Conservation (phyloP, 495 filamentous ascomycete species). For the Darksidea phi region DNA sequence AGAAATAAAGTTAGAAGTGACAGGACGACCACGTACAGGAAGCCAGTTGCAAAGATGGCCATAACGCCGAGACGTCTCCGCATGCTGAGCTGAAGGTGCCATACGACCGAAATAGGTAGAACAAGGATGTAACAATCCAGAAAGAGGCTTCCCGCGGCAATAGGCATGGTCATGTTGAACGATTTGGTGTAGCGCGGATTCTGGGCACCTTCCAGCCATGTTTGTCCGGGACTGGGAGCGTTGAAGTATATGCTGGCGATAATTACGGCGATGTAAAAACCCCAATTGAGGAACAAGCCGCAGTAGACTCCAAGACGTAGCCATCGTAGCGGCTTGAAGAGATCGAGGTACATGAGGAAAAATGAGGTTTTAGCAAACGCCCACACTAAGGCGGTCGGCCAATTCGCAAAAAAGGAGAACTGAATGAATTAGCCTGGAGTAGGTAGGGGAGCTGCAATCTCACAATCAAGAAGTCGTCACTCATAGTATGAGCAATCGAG, state of each 20-base stretch:
- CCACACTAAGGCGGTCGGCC: not conserved
- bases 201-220: not conserved
- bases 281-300: constrained; percentile 6
- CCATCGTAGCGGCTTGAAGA: constrained; percentile 13
- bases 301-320: not conserved
- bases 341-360: constrained; percentile 22
- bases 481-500: constrained; percentile 8
- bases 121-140: constrained; percentile 11
- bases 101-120: not conserved
- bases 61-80: not conserved
- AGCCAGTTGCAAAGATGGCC: constrained; percentile 11
- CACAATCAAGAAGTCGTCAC: not conserved
- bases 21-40: not conserved
- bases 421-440: not conserved
- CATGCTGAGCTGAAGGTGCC: constrained; percentile 5
- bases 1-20: not conserved
- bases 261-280: not conserved
- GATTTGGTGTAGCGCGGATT: not conserved
- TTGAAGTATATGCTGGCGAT: not conserved
- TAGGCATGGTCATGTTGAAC: constrained; percentile 4
- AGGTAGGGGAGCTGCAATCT: not conserved
- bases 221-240: not conserved
- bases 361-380: constrained; percentile 8
- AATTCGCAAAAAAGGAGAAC: not conserved
- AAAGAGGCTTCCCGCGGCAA: not conserved